These are phyloP conservation scores for Hibiscus tridactylites DNA, from an alignment of 345 rosid species.

Conservation along the genomic window DNA sequence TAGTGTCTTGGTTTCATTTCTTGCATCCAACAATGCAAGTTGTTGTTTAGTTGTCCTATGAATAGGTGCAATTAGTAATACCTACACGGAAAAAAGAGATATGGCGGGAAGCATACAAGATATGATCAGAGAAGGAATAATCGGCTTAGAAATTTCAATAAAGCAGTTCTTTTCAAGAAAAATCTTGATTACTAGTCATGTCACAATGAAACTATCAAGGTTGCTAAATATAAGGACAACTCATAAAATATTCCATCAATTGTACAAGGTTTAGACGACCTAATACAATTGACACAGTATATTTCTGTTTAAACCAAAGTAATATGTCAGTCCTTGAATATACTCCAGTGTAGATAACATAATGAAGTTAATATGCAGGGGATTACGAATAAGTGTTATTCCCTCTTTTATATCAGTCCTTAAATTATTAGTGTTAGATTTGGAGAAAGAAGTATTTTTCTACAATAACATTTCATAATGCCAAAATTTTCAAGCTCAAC, in stretches of 20 bases:
- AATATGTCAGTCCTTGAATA: not conserved
- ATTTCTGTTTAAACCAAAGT: not conserved
- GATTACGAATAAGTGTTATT: not conserved
- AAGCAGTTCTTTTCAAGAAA: slow-evolving; percentile 5
- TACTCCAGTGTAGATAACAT: not conserved
- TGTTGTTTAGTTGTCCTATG: slow-evolving; percentile 41
- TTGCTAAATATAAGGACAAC: not conserved
- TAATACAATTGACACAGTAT: not conserved
- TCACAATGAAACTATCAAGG: not conserved
- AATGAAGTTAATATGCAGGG: not conserved
- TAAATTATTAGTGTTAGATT: not conserved
- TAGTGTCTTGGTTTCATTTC: slow-evolving; percentile 16
- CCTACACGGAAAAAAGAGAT: slow-evolving; percentile 24
- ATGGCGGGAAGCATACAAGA: slow-evolving; percentile 6
- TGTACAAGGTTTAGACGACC: not conserved
- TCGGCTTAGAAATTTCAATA: slow-evolving; percentile 5
- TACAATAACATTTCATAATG: not conserved
- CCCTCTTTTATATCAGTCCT: not conserved
- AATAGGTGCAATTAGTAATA: slow-evolving; percentile 76
- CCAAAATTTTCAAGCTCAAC: not conserved
- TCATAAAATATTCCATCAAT: not conserved
- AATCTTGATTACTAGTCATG: not conserved
- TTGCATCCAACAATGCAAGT: slow-evolving; percentile 32
- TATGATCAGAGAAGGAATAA: slow-evolving; percentile 3
- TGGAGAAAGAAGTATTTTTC: not conserved